phyloP scores from a whole-genome alignment of 371 early-diverging fungal genomes.

The Parasitella parasitica region DNA sequence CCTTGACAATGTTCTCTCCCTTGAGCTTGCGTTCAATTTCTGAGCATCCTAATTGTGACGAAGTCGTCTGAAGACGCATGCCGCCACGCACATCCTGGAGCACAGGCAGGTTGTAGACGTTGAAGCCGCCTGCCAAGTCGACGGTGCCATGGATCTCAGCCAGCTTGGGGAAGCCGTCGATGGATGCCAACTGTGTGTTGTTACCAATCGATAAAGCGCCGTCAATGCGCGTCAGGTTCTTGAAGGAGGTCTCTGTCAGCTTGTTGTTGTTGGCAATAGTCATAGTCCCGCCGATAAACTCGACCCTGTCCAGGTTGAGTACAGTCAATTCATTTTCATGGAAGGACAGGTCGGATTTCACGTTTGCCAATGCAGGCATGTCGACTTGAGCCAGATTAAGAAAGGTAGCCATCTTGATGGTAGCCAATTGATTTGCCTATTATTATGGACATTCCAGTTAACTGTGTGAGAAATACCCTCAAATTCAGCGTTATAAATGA shows the following conservation, averaged over 20 bases:
- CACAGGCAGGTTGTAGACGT: conserved; percentile 39
- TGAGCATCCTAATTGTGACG: conserved; percentile 30
- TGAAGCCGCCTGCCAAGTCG: conserved; percentile 54
- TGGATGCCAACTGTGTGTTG: conserved; percentile 46
- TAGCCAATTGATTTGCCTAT: conserved; percentile 36
- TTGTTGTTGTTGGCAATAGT: conserved; percentile 54
- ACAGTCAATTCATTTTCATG: conserved; percentile 50
- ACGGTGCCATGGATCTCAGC: conserved; percentile 50
- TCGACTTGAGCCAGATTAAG: conserved; percentile 41
- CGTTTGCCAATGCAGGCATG: conserved; percentile 33
- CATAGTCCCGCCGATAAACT: conserved; percentile 51
- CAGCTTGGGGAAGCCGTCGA: conserved; percentile 52
- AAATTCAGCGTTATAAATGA: too few relatives aligned
- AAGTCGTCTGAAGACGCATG: conserved; percentile 52
- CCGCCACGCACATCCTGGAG: conserved; percentile 55
- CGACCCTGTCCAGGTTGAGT: conserved; percentile 38
- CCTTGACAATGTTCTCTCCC: conserved; percentile 43
- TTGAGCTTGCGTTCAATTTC: conserved; percentile 39
- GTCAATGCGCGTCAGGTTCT: conserved; percentile 41
- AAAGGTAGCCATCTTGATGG: conserved; percentile 39
- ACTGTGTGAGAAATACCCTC: neutral
- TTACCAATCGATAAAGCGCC: conserved; percentile 62
- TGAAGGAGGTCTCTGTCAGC: conserved; percentile 50
- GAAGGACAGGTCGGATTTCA: conserved; percentile 48
- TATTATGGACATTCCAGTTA: neutral